Base-by-base conservation (phyloP, 177 flowering plant species). In the Tripterygium wilfordii region DNA sequence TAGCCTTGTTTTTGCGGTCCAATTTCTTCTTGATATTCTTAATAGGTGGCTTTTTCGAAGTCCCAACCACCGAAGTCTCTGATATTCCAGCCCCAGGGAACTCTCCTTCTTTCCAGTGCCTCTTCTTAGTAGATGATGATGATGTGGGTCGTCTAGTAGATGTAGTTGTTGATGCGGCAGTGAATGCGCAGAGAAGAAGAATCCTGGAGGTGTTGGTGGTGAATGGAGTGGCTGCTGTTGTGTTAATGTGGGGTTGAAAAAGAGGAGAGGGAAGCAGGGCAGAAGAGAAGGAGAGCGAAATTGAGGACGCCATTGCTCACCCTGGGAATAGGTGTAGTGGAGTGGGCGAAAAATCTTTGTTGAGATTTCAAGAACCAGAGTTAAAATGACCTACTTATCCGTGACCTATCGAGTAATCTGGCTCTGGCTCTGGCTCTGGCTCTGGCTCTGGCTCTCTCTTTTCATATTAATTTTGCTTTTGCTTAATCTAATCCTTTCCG, bases 11-110 rank as follows among this genome's bases (percentile, higher is more conserved):
- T 67, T 60, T 86, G 23, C 70, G 60, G 23, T 88, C 96, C 25
- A 79, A 28, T 52, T 79, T 92, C 83, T 88, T 92, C 79, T 86
- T 86, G 36, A 82, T 14, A 53, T 84, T 88, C 72, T 86, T 92
- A 3, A 86, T 49, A 0, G 91, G 94, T 3, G 77, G 33, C 33
- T 12, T 29, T 32, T 55, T 72, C 30, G n/a, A n/a, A n/a, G 68
- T 54, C 36, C 44, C 61, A 20, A 66, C 16, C 42, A 53, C 46
- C 37, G 54, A 54, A 0, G 68, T 17, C 6, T 65, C 70, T 0
- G 79, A 65, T 1, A 60, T 14, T 3, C 83, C 61, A 42, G 28
- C 16, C 2, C 83, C 96, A 0, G 96, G 99, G 59, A 70, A 86
- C 53, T 86, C 91, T 1, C 99, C 99, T 45, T 69, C 51, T 57